Percentiles rank a stretch among this genome's conserved stretches.
Conservation (phyloP, 805 yeast species). For the Wickerhamomyces hampshirensis region DNA sequence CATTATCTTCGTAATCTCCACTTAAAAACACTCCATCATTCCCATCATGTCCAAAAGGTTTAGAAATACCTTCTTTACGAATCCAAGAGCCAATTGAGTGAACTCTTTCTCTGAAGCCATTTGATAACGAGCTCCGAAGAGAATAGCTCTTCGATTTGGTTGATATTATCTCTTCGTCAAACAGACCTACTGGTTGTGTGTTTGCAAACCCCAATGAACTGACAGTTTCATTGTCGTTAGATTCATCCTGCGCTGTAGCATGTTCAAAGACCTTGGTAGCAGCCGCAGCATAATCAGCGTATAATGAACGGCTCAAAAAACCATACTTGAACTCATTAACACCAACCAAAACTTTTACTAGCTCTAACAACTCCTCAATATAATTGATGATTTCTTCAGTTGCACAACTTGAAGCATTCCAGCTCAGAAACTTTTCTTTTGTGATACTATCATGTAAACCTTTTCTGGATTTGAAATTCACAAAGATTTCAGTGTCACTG, state of each 20-base stretch:
- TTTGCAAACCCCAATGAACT: constrained; percentile 3
- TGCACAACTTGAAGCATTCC: constrained; percentile 49
- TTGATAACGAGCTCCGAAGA: constrained; percentile 16
- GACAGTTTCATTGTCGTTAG: constrained; percentile 4
- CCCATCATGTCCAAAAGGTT: constrained; percentile 23
- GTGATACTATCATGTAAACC: constrained; percentile 25
- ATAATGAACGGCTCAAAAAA: constrained; percentile 42
- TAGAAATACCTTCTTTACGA: constrained; percentile 18
- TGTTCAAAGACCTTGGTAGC: constrained; percentile 32
- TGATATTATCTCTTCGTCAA: constrained; percentile 1
- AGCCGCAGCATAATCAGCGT: constrained; percentile 37
- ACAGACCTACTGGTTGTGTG: neutral
- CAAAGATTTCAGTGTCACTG: constrained; percentile 21
- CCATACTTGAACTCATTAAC: constrained; percentile 47
- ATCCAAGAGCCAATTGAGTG: constrained; percentile 32
- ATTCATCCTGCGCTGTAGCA: constrained; percentile 1
- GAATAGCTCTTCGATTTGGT: neutral
- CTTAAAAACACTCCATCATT: constrained; percentile 1
- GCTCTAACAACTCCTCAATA: constrained; percentile 39
- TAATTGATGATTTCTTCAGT: constrained; percentile 46
- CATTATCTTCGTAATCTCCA: constrained; percentile 3
- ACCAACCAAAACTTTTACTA: constrained; percentile 41
- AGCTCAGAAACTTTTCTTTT: constrained; percentile 38
- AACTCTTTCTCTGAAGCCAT: constrained; percentile 30
- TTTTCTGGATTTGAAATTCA: constrained; percentile 12